Percentiles rank a stretch among this genome's conserved stretches.
phyloP scores from a whole-genome alignment of 2,329 filamentous ascomycete species.

The Ascocoryne sarcoides region DNA sequence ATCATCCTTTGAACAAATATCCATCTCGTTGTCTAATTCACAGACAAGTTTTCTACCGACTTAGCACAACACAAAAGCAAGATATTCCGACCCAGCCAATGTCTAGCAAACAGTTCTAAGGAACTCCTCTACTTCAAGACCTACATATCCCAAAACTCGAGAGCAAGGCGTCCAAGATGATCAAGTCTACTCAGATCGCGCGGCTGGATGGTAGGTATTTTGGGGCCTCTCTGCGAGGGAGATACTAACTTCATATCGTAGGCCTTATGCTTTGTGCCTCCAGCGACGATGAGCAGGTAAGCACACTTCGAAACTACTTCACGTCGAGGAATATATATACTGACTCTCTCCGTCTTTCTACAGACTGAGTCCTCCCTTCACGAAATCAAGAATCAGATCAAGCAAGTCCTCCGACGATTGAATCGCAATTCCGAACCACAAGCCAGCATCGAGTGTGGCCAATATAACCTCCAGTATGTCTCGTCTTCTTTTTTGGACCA shows the following conservation, averaged over 20 bases:
- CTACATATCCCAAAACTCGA: conserved; percentile 4
- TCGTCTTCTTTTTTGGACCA: too few species aligned
- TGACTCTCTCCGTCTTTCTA: too few species aligned
- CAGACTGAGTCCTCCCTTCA: conserved; percentile 65
- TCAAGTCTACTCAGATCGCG: conserved; percentile 88
- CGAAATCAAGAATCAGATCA: conserved; percentile 85
- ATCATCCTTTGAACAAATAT: background rate
- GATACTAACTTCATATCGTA: conserved; percentile 31
- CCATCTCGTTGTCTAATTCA: background rate
- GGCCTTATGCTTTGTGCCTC: conserved; percentile 93
- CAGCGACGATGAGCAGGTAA: conserved; percentile 77
- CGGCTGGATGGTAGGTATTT: conserved; percentile 67
- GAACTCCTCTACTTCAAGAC: too few species aligned
- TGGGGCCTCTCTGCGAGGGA: background rate
- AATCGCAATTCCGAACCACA: conserved; percentile 84
- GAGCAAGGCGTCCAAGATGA: conserved; percentile 36
- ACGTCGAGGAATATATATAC: too few species aligned
- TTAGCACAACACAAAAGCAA: too few species aligned
- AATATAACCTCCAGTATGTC: conserved; percentile 76
- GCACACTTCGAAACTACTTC: too few species aligned
- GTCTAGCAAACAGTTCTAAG: too few species aligned
- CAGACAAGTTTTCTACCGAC: background rate
- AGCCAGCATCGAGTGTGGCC: conserved; percentile 79
- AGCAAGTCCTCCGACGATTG: conserved; percentile 80
- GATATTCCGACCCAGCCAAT: background rate